phyloP scores from a whole-genome alignment of 2,329 filamentous ascomycete species.

The Sporothrix curviconia region DNA sequence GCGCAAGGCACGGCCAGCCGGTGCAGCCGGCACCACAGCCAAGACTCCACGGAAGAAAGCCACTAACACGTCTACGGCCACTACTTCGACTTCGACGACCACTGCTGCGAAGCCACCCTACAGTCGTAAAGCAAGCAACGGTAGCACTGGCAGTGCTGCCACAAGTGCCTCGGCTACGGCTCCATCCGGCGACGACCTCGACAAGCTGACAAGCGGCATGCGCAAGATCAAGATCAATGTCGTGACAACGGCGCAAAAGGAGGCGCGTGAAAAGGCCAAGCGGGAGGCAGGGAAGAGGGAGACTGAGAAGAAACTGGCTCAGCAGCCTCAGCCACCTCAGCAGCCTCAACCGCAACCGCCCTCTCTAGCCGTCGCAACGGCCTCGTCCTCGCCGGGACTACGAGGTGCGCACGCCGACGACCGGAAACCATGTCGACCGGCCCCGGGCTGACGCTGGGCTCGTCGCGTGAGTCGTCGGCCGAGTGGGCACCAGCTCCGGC shows the following conservation, averaged over 20 bases:
- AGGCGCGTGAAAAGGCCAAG: slow-evolving; percentile 37
- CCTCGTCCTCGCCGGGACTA: no score
- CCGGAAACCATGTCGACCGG: no score
- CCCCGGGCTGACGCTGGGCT: no score
- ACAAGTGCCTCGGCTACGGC: slow-evolving; percentile 9
- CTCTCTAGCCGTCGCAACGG: no score
- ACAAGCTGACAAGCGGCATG: slow-evolving; percentile 51
- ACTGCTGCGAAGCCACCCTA: neutral
- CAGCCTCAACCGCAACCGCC: no score
- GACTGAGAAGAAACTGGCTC: neutral
- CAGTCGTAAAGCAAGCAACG: slow-evolving; percentile 12
- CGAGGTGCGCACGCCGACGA: no score
- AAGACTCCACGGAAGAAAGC: slow-evolving; percentile 24
- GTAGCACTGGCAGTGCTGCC: neutral
- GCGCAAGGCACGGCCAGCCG: slow-evolving; percentile 53
- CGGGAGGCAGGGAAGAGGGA: neutral
- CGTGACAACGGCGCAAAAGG: slow-evolving; percentile 52
- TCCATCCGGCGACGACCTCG: slow-evolving; percentile 36
- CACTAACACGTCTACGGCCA: neutral
- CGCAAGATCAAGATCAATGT: slow-evolving; percentile 59
- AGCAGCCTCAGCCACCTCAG: neutral
- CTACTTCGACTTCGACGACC: neutral
- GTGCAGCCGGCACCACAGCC: slow-evolving; percentile 26
- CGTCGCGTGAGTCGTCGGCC: neutral
- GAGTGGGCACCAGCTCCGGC: neutral